Base-by-base conservation (phyloP, 2,329 filamentous ascomycete genomes). In the Fusarium vanettenii region DNA sequence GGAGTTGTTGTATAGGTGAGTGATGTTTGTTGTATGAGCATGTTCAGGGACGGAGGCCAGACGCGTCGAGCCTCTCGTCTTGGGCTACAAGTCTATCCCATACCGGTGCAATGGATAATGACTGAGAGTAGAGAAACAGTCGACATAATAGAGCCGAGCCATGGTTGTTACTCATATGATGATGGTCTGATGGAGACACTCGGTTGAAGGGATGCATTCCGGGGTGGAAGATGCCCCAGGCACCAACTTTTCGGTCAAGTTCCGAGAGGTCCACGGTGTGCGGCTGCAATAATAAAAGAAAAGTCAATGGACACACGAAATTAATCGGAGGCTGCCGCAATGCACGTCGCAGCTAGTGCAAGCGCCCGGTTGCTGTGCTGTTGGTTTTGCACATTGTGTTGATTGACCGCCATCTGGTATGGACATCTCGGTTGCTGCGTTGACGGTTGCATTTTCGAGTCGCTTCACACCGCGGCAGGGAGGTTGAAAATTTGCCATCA, bases 121-220 rank as follows among this genome's bases (percentile, higher is more conserved):
- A 56, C n/a, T 43, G 43, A 45, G 57, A 69, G 37, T 61, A 31
- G n/a, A 55, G 48, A 60, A 48, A 73, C 63, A 60, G 62, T 52
- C 45, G 69, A 73, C 48, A 72, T 29, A 50, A n/a, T 37, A 50
- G 66, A 69, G 72, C 72, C 59, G 66, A 67, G 72, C 57, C 69
- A 48, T 67, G 66, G 29, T 39, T 66, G 65, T 69, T 75, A 73
- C 72, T 74, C 72, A 74, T 73, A 74, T 67, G 55, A 66, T 66
- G 48, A 56, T 71, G 55, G 67, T 41, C 59, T 35, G 64, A 63
- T 56, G 59, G 57, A 61, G 56, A 65, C 48, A 55, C 63, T 74
- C 71, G 71, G 71, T 43, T 71, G 37, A 74, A 74, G 64, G 71
- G 71, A 74, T 65, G 61, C 41, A 41, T 27, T 39, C 45, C 29